Base-by-base conservation (phyloP, 768 basidiomycete species). In the Roridomyces roridus region DNA sequence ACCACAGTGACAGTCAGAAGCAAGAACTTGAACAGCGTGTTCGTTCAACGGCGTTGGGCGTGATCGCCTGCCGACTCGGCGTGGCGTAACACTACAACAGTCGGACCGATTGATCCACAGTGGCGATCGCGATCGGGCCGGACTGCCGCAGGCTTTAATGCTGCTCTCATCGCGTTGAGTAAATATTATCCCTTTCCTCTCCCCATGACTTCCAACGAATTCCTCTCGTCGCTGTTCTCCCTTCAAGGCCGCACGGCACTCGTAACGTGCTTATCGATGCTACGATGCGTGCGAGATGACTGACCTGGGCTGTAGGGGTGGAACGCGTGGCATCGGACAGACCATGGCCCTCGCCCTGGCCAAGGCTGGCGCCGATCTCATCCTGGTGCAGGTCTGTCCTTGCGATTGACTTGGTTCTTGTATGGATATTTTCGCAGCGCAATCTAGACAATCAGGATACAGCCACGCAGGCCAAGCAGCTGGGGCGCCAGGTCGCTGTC, bases 241-340 rank as follows among this genome's bases (percentile, higher is more conserved):
- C 56, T 62, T 28, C 18, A 62, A 36, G 60, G 60, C 37, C 46
- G 56, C n/a, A 49, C 53, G 4, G 60, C 60, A 12, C 60, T 62
- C 25, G 36, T 62, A 46, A 62, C 60, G 60, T 62, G 9, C 21
- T 9, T 8, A 21, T 54, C 2, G 17, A 6, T 17, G n/a, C 24
- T 18, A 8, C 29, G 17, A 12, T 23, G 31, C 40, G 14, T 25
- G n/a, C 20, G 39, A 17, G 39, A 40, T 10, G 45, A 37, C 45
- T 37, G 20, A 44, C n/a, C 12, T 39, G 15, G 4, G 3, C 24
- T n/a, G 14, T 34, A 64, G 63, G 14, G 62, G 65, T 26, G 62
- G 57, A 2, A 67, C 65, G 23, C 56, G 65, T 11, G 65, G 65
- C 6, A 66, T 66, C 49, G 65, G 65, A 3, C 65, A 66, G 57